A percentile compares a stretch with the other conserved stretches of the same genome.
phyloP scores from a whole-genome alignment of 2,329 filamentous ascomycete species.

The Exserohilum turcica region DNA sequence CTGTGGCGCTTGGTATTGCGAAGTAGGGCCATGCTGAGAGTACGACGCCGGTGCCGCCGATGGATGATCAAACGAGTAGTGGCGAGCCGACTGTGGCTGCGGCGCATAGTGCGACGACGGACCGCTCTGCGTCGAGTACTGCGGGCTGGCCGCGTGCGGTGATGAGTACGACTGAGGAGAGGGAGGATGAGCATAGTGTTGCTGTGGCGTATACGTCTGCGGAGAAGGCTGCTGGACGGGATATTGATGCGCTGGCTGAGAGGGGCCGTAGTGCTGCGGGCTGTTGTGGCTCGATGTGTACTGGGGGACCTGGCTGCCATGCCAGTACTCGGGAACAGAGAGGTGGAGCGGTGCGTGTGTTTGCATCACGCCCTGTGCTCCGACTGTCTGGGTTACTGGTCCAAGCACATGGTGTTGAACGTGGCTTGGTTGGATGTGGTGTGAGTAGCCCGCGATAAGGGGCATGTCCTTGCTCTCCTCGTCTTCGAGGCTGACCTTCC shows the following conservation, averaged over 20 bases:
- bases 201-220: slow-evolving; percentile 21
- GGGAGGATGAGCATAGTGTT: slow-evolving; percentile 32
- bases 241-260: slow-evolving; percentile 31
- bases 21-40: slow-evolving; percentile 29
- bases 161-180: slow-evolving; percentile 37
- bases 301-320: slow-evolving; percentile 29
- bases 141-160: slow-evolving; percentile 23
- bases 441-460: slow-evolving; percentile 35
- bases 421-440: slow-evolving; percentile 36
- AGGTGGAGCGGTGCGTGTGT: slow-evolving; percentile 36
- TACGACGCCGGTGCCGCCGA: slow-evolving; percentile 26
- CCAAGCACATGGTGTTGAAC: slow-evolving; percentile 35
- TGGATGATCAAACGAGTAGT: slow-evolving; percentile 29
- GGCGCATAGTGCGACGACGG: slow-evolving; percentile 27
- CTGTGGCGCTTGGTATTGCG: slow-evolving; percentile 28
- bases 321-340: slow-evolving; percentile 42
- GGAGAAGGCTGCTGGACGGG: slow-evolving; percentile 26
- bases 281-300: slow-evolving; percentile 34
- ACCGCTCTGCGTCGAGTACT: slow-evolving; percentile 25
- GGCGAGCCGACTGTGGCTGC: slow-evolving; percentile 26
- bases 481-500: slow-evolving; percentile 47
- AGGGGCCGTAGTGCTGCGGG: slow-evolving; percentile 32
- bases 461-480: slow-evolving; percentile 46
- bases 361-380: slow-evolving; percentile 31
- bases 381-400: slow-evolving; percentile 27